Conservation (phyloP, 768 basidiomycete species). For the Galerina sulciceps region DNA sequence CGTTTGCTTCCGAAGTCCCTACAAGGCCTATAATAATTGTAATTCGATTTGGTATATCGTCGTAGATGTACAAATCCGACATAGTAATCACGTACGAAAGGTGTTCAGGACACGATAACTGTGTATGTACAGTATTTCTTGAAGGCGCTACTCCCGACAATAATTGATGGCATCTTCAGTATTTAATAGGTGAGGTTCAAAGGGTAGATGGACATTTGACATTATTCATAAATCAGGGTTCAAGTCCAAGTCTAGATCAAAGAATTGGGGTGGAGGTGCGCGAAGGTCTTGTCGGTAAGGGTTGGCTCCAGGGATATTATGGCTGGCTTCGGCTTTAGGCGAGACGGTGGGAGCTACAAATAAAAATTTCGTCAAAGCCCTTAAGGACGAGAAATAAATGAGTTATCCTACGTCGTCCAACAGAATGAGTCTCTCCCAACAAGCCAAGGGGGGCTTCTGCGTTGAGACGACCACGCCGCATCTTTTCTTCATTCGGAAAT, state of each 20-base stretch:
- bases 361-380: conserved; percentile 9
- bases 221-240: conserved; percentile 81
- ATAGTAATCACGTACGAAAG: too few species aligned
- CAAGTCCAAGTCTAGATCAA: conserved; percentile 83
- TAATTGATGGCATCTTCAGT: background rate
- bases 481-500: conserved; percentile 91
- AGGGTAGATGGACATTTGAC: background rate
- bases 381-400: conserved; percentile 5
- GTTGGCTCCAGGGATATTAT: conserved; percentile 59
- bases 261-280: conserved; percentile 61
- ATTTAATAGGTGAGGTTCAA: background rate
- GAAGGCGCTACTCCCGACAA: too few species aligned
- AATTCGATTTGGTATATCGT: background rate
- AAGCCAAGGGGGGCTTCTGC: conserved; percentile 79
- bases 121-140: too few species aligned
- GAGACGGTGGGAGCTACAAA: conserved; percentile 63
- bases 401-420: conserved; percentile 66
- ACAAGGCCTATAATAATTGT: background rate
- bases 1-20: background rate
- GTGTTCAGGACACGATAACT: too few species aligned
- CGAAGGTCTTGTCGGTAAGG: conserved; percentile 75
- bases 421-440: conserved; percentile 81
- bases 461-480: conserved; percentile 82
- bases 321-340: conserved; percentile 51
- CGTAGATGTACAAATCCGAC: background rate